Evolutionary conservation across 2,329 filamentous ascomycete genomes (phyloP).

Genomic region (Plectosphaerella cucumerina): DNA sequence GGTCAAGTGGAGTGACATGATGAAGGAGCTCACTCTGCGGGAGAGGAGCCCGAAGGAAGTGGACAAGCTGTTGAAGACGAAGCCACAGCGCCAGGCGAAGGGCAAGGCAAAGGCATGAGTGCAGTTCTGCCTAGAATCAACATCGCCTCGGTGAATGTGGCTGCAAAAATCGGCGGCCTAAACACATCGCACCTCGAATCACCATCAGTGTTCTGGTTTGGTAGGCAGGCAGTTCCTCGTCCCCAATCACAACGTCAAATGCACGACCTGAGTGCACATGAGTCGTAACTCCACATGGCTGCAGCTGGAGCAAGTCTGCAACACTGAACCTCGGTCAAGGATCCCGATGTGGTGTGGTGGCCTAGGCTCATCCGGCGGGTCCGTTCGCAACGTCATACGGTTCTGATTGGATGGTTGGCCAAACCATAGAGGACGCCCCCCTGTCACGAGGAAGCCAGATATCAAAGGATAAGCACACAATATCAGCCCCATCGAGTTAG

Average conservation of each 20-base stretch:
- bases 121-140: no score
- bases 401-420: neutral
- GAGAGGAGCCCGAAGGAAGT: constrained; percentile 67
- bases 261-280: no score
- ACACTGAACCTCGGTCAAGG: neutral
- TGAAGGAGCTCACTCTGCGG: constrained; percentile 77
- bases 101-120: constrained; percentile 7
- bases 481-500: neutral
- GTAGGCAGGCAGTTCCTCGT: no score
- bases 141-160: no score
- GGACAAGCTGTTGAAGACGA: constrained; percentile 60
- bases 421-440: neutral
- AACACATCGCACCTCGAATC: no score
- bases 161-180: no score
- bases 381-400: neutral
- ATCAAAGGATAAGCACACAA: neutral
- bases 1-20: constrained; percentile 70
- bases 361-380: neutral
- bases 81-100: constrained; percentile 17
- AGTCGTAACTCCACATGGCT: no score
- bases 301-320: no score
- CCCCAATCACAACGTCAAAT: no score
- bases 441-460: neutral
- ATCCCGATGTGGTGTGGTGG: neutral
- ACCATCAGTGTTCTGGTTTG: no score